Conservation (phyloP, 495 filamentous ascomycete species). For the Daldinia caldariorum region DNA sequence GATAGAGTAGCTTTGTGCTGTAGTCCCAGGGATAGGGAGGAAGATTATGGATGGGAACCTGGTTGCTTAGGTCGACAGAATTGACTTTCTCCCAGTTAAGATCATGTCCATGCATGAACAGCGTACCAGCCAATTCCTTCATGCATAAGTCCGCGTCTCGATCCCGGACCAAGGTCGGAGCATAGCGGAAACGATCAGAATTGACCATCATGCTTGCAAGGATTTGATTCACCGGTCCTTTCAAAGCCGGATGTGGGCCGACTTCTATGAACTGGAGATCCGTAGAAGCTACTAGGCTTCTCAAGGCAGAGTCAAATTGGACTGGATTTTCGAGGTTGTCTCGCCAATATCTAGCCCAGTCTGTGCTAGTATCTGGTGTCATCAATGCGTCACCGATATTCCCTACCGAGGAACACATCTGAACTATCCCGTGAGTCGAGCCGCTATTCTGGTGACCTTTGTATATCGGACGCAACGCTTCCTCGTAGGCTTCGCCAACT, state of each 20-base stretch:
- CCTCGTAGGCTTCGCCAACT: neutral
- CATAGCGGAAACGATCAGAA: neutral
- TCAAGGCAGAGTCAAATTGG: conserved; percentile 4
- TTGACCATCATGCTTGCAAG: neutral
- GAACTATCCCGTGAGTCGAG: neutral
- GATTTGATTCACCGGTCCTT: conserved; percentile 1
- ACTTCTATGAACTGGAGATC: neutral
- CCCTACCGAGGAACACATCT: neutral
- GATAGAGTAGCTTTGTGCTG: neutral
- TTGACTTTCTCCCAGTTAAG: neutral
- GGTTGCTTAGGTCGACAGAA: neutral
- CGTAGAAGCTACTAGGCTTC: neutral
- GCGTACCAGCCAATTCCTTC: neutral
- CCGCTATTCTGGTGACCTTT: neutral
- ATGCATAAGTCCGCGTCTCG: neutral
- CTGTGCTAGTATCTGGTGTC: neutral
- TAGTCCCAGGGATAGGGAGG: neutral
- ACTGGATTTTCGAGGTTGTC: neutral
- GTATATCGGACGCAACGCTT: neutral
- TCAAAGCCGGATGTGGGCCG: neutral
- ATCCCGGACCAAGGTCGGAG: neutral
- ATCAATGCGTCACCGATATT: neutral
- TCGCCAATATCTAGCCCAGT: conserved; percentile 2
- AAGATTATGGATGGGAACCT: neutral
- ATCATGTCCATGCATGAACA: neutral